Percentiles rank a stretch among this genome's conserved stretches.
Evolutionary conservation across 139 green algal species (phyloP).

Genomic region (Desmodesmus armatus): DNA sequence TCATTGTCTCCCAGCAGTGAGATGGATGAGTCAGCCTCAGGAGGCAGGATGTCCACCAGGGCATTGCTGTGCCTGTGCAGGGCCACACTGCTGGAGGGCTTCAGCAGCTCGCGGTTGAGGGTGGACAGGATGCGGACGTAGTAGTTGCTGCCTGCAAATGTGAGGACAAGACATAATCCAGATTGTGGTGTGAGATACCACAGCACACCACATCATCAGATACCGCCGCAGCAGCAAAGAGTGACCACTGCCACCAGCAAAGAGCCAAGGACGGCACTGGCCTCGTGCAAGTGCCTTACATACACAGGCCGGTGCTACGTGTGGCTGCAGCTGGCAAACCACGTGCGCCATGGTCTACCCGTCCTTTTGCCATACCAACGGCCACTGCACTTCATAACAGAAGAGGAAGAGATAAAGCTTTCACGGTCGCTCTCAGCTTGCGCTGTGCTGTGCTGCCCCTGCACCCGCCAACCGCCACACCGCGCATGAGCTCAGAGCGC

Average conservation of each 20-base stretch:
- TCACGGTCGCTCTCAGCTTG: no score
- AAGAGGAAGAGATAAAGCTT: no score
- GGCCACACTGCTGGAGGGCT: slow-evolving; percentile 93
- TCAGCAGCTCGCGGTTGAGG: slow-evolving; percentile 97
- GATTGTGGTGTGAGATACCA: no score
- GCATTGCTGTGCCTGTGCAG: slow-evolving; percentile 98
- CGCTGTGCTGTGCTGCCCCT: no score
- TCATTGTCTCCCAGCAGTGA: slow-evolving; percentile 93
- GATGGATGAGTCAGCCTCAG: slow-evolving; percentile 98
- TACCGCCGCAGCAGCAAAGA: not conserved
- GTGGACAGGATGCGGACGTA: slow-evolving; percentile 93
- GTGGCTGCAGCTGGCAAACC: no score
- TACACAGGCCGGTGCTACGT: no score
- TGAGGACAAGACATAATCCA: no score
- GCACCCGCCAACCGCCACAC: no score
- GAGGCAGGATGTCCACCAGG: slow-evolving; percentile 98
- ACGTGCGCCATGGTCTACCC: no score
- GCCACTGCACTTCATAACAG: no score
- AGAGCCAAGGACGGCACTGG: not conserved
- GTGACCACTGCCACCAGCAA: not conserved
- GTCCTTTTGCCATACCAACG: no score
- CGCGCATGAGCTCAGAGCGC: no score
- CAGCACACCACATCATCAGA: not conserved
- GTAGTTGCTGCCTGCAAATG: slow-evolving; percentile 36
- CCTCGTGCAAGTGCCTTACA: not conserved